Base-by-base conservation (phyloP, 306 rosid species). In the cucumber (Cucumis sativus) region DNA sequence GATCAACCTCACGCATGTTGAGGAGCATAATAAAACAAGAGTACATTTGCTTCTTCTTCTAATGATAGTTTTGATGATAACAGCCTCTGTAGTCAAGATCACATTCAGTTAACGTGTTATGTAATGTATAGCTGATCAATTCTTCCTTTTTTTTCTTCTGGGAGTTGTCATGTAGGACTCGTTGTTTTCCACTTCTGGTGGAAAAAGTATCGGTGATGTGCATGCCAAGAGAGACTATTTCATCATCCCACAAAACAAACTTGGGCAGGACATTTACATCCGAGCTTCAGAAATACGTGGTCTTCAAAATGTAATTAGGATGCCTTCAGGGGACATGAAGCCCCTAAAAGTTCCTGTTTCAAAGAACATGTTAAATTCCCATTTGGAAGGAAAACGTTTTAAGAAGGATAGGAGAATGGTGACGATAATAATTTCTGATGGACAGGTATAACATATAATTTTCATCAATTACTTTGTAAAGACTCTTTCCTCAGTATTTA, bases 321-420 rank as follows among this genome's bases (percentile, higher is more conserved):
- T 95, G 99, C 90, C 97, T 54, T 85, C 99, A 35, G 99, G 97
- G 82, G 97, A 92, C 82, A 87, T 86, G 93, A 95, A 86, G 88
- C 86, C 96, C 37, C 79, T 95, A 43, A 90, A 90, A 89, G 99
- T 95, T 85, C 97, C 97, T 6, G 93, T 87, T 69, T 95, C 96
- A 11, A 95, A 89, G 85, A 88, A 92, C 87, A 89, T 95, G 99
- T 82, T 91, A 79, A 97, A 92, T 82, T 90, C 97, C 63, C 99
- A 92, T 83, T 83, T 87, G 87, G 83, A 83, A 78, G 97, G 97
- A 67, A 81, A 86, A 45, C 86, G 82, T 75, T 78, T 82, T 76
- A 84, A 76, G 79, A 89, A 85, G 85, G 79, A 75, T 69, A 86
- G 92, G 88, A 88, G 80, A 80, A 85, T 95, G 97, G 88, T 95